A percentile compares a stretch with the other conserved stretches of the same genome.
Evolutionary conservation across 768 basidiomycete species (phyloP).

Genomic region (Suillus hirtellus): DNA sequence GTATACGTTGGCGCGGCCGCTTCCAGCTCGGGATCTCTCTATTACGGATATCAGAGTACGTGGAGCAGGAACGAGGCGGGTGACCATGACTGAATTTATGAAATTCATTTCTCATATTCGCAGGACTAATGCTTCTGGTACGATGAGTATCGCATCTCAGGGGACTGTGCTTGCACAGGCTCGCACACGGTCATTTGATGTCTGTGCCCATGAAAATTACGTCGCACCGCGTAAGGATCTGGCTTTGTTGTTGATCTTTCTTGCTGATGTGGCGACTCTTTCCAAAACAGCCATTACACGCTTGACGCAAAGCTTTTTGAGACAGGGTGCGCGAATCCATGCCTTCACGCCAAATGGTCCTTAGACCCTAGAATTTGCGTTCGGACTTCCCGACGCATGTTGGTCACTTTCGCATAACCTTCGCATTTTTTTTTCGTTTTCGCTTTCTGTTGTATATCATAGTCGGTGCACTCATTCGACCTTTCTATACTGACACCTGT

Average conservation of each 20-base stretch:
- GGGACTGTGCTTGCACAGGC: conserved; percentile 70
- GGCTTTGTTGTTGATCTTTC: conserved; percentile 18
- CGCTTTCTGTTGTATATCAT: conserved; percentile 19
- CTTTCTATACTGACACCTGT: conserved; percentile 23
- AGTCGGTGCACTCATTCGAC: conserved; percentile 26
- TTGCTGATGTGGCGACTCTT: conserved; percentile 18
- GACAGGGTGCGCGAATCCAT: conserved; percentile 59
- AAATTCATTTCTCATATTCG: conserved; percentile 19
- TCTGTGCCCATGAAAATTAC: conserved; percentile 71
- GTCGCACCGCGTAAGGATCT: conserved; percentile 69
- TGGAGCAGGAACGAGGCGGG: conserved; percentile 21
- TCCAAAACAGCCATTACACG: conserved; percentile 43
- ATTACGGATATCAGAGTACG: conserved; percentile 75
- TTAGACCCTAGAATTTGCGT: conserved; percentile 31
- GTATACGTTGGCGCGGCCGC: conserved; percentile 73
- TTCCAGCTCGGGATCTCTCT: conserved; percentile 77
- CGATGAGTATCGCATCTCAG: conserved; percentile 52
- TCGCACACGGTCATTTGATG: conserved; percentile 78
- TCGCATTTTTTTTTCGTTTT: conserved; percentile 13
- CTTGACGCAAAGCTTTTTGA: conserved; percentile 56
- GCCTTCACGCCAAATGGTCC: conserved; percentile 43
- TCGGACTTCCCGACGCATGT: conserved; percentile 15
- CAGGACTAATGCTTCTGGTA: conserved; percentile 52
- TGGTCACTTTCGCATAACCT: background rate
- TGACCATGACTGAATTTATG: conserved; percentile 16